Evolutionary conservation across 495 filamentous ascomycete genomes (phyloP).

Genomic region (Apodospora peruviana): DNA sequence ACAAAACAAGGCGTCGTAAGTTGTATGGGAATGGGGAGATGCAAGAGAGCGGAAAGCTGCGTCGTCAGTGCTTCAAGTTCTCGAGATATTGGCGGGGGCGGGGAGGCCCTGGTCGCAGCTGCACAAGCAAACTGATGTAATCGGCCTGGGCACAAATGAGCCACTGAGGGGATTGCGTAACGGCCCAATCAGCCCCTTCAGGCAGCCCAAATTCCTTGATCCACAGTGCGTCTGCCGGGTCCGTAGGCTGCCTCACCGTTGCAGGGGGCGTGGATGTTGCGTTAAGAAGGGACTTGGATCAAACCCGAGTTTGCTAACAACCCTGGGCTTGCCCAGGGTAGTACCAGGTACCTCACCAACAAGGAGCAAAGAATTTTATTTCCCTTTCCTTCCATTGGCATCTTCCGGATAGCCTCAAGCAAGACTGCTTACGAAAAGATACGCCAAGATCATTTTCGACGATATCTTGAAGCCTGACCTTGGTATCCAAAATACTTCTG

Average conservation of each 20-base stretch:
- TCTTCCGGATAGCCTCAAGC: constrained; percentile 18
- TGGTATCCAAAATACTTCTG: too few relatives aligned
- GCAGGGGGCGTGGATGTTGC: not conserved
- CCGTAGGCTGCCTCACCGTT: not conserved
- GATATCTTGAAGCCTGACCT: too few relatives aligned
- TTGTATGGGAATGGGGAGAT: constrained; percentile 17
- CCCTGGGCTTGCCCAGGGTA: not conserved
- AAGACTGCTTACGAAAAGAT: too few relatives aligned
- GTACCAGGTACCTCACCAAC: constrained; percentile 10
- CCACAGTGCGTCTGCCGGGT: not conserved
- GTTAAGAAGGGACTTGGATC: constrained; percentile 3
- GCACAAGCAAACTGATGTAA: constrained; percentile 20
- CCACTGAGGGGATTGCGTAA: constrained; percentile 24
- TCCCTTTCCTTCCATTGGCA: constrained; percentile 10
- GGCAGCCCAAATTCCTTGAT: constrained; percentile 15
- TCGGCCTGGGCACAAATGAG: constrained; percentile 13
- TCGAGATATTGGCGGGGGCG: constrained; percentile 12
- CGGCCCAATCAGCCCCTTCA: constrained; percentile 29
- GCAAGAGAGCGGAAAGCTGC: constrained; percentile 15
- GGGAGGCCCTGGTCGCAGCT: constrained; percentile 12
- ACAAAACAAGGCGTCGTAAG: constrained; percentile 11
- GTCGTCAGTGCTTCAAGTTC: constrained; percentile 1
- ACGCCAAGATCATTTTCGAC: too few relatives aligned
- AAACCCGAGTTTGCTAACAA: not conserved
- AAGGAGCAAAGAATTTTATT: constrained; percentile 11